Conservation (phyloP, 257 asterid species). For the Solanum chilense region DNA sequence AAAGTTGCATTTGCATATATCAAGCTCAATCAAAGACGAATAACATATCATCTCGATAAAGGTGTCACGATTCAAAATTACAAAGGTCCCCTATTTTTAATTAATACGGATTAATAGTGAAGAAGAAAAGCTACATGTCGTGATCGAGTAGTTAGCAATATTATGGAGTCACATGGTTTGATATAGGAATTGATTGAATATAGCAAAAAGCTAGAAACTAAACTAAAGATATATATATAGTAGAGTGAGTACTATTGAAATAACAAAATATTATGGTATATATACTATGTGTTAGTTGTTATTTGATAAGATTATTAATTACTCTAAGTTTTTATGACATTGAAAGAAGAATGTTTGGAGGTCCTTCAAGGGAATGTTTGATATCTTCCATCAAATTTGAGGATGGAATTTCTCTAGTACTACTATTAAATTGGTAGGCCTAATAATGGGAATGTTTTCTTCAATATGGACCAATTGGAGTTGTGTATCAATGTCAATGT, state of each 20-base stretch:
- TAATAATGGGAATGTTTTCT: constrained; percentile 20
- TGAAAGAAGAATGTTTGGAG: neutral
- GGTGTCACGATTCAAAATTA: neutral
- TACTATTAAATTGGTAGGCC: constrained; percentile 8
- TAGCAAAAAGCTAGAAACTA: neutral
- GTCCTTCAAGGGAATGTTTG: neutral
- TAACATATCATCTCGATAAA: neutral
- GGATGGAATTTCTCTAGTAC: neutral
- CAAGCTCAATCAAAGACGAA: neutral
- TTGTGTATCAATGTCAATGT: constrained; percentile 13
- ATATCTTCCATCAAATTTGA: neutral
- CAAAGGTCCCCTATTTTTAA: neutral
- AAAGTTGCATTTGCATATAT: neutral
- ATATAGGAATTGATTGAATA: neutral
- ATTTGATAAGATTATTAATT: neutral
- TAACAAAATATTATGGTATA: neutral
- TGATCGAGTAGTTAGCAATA: neutral
- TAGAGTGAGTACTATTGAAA: neutral
- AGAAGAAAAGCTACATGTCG: neutral
- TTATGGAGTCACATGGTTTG: neutral
- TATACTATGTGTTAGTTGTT: neutral
- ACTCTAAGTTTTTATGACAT: neutral
- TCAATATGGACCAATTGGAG: constrained; percentile 13
- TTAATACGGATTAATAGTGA: neutral
- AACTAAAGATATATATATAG: neutral